Evolutionary conservation across 768 basidiomycete species (phyloP).

Genomic region (Lyophyllum semitale): DNA sequence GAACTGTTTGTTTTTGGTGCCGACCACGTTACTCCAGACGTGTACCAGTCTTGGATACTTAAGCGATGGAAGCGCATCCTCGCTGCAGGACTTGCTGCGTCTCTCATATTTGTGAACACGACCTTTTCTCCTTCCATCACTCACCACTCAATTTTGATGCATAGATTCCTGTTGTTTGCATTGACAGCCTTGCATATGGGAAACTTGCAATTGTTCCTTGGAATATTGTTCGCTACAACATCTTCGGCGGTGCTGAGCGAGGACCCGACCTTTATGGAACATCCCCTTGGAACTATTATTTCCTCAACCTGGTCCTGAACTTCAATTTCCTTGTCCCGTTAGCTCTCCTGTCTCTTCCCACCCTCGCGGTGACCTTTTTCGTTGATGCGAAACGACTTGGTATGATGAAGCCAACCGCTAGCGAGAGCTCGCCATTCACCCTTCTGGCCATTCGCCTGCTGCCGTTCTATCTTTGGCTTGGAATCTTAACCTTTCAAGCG

Average conservation of each 20-base stretch:
- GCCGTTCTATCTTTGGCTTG: slow-evolving; percentile 93
- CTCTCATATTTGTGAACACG: slow-evolving; percentile 61
- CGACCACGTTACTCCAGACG: slow-evolving; percentile 57
- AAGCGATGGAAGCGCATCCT: slow-evolving; percentile 62
- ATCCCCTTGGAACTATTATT: slow-evolving; percentile 83
- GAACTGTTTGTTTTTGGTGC: slow-evolving; percentile 80
- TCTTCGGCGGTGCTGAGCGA: slow-evolving; percentile 76
- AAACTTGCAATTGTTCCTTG: slow-evolving; percentile 79
- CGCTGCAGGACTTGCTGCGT: slow-evolving; percentile 52
- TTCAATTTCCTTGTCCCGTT: slow-evolving; percentile 88
- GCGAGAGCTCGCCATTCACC: slow-evolving; percentile 79
- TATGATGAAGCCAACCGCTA: slow-evolving; percentile 42
- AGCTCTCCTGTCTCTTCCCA: slow-evolving; percentile 80
- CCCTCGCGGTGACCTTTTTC: slow-evolving; percentile 69
- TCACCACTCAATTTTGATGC: slow-evolving; percentile 1
- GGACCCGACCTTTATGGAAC: slow-evolving; percentile 96
- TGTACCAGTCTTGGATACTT: slow-evolving; percentile 54
- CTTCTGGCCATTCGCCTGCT: slow-evolving; percentile 74
- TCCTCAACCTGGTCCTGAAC: slow-evolving; percentile 88
- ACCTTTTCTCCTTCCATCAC: not conserved
- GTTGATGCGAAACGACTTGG: slow-evolving; percentile 81
- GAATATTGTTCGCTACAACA: slow-evolving; percentile 94
- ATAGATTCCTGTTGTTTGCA: slow-evolving; percentile 81
- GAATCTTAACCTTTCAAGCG: slow-evolving; percentile 74
- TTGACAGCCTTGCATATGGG: slow-evolving; percentile 90